Base-by-base conservation (phyloP, 768 basidiomycete species). In the Podaxis sp. region DNA sequence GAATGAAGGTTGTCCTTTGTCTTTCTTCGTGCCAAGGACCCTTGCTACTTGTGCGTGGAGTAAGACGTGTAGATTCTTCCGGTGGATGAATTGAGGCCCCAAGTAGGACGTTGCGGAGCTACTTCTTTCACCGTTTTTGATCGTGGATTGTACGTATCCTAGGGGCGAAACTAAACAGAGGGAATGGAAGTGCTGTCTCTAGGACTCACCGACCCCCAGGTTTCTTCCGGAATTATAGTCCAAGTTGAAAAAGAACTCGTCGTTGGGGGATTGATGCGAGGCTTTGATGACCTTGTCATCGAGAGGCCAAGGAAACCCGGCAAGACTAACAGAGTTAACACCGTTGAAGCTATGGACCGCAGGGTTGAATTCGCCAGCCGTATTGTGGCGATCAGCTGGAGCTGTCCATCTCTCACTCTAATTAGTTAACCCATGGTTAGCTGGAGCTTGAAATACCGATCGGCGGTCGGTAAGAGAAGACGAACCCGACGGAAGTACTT, bases 381-480 rank as follows among this genome's bases (percentile, higher is more conserved):
- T 74, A 62, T 74, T 72, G 59, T 75, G 77, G 22, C 65, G 54
- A 63, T 77, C 76, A 4, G 72, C 71, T 15, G 78, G 75, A 3
- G 27, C 43, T 3, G 65, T 67, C 55, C 67, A 70, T 37, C 63
- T 63, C 59, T 77, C 76, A 41, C 69, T 68, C 74, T 76, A 43
- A 24, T 19, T 12, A 19, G 17, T 17, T 8, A 51, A 29, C 19
- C 8, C 12, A 6, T 5, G n/a, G 24, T 40, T 19, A 65, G 9
- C 41, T 33, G 56, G 50, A 71, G 22, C 66, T 65, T 2, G 68
- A 61, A 3, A 72, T 58, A 49, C 15, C 12, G 37, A 51, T 25
- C 2, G n/a, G 36, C 13, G 47, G 11, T 13, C 4, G 2, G 17
- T 11, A 51, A 24, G 15, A 47, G 33, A 56, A 22, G 15, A 36